Conservation (phyloP, 768 basidiomycete genomes). For the Trametes punicea region DNA sequence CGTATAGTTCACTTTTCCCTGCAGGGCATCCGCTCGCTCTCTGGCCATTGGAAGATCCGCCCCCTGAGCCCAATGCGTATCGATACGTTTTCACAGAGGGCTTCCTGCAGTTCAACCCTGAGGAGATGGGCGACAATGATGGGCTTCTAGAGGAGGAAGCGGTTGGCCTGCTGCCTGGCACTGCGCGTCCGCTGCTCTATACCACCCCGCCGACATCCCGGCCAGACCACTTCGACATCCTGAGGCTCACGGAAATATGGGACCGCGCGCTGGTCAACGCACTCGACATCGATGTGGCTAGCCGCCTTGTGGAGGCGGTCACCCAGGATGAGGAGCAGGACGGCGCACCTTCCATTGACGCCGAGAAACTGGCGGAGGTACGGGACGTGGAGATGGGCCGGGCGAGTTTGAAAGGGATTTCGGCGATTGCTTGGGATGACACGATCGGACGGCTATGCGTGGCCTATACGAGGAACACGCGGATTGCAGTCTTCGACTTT, state of each 20-base stretch:
- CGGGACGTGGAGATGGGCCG: neutral
- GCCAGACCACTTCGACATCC: neutral
- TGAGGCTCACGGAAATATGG: neutral
- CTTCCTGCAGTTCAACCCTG: neutral
- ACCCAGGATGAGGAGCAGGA: neutral
- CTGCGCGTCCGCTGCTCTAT: constrained; percentile 15
- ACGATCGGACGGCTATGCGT: constrained; percentile 57
- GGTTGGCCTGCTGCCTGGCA: constrained; percentile 15
- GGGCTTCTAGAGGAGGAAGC: neutral
- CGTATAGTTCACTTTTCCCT: neutral
- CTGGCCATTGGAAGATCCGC: neutral
- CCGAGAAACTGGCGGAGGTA: neutral
- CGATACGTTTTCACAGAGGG: neutral
- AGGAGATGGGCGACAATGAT: neutral
- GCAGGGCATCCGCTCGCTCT: neutral
- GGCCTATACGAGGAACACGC: constrained; percentile 29
- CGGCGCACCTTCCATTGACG: neutral
- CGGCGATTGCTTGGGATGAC: constrained; percentile 63
- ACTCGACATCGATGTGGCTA: neutral
- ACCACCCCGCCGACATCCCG: neutral
- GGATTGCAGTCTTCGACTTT: constrained; percentile 12
- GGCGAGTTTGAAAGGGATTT: constrained; percentile 29
- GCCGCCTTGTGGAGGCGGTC: neutral
- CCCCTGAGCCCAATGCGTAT: neutral
- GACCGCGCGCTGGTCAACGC: neutral